Evolutionary conservation across 2,329 filamentous ascomycete species (phyloP), one percentile per base, ranked within the genome.

Genomic region (Penicillium sp.): DNA sequence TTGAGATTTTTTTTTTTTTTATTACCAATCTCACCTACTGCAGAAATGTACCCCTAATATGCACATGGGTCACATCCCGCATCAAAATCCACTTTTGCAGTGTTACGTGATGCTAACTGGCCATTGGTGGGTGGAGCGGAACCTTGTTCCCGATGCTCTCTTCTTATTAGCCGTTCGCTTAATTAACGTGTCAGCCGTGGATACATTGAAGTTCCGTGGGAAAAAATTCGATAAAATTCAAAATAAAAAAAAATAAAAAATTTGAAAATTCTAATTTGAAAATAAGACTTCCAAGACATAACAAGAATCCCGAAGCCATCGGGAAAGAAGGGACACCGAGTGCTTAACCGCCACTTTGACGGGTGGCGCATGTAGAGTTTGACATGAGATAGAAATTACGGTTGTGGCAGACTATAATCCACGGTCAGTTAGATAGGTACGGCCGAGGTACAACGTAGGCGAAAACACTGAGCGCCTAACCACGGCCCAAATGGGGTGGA

Each of bases 51-150:
- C 46, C 19, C 46, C 29, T 37, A 48, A 19, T 39, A 39, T 33
- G 7, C n/a, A 48, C 47, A 16, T 24, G 22, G 48, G 33, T 26
- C 35, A 19, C 24, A 11, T 50, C 48, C 48, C 33, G 22, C 48
- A 49, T 31, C 26, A 11, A 39, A 41, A 39, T 41, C 48, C 48
- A 50, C 48, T 27, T 33, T 3, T 3, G 33, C 14, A 50, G 33
- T 50, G 33, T 39, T 50, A 50, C 48, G 33, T 50, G 48, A 50
- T 50, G 48, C 21, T 50, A 11, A 50, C 48, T 50, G 48, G 48
- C 11, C 16, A 50, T 50, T 50, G 33, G 22, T 14, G 14, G 26
- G 48, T 41, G 48, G 48, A 50, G 33, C 48, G 47, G 47, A 48
- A 48, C 47, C 31, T 24, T 48, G 31, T 10, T 48, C 47, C 47